Conservation (phyloP, 2,329 filamentous ascomycete genomes). For the Fusarium avenaceum region DNA sequence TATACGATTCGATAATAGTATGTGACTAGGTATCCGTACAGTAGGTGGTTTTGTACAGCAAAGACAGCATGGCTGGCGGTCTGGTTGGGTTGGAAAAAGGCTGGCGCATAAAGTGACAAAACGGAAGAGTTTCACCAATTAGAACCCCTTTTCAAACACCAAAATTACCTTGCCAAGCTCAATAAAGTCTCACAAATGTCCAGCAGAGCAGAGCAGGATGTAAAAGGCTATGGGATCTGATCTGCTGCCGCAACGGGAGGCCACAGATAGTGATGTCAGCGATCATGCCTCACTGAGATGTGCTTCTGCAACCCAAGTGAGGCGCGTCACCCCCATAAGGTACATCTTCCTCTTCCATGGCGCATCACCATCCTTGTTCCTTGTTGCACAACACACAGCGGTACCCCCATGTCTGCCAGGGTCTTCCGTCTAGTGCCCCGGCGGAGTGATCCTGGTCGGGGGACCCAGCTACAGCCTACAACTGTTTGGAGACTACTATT, state of each 20-base stretch:
- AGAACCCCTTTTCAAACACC: conserved; percentile 8
- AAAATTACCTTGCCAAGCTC: conserved; percentile 17
- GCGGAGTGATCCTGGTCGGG: conserved; percentile 30
- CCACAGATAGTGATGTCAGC: conserved; percentile 46
- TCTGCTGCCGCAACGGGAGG: neutral
- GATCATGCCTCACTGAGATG: conserved; percentile 33
- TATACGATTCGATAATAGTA: conserved; percentile 2
- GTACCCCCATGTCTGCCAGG: conserved; percentile 43
- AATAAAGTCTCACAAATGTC: conserved; percentile 6
- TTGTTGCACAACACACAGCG: conserved; percentile 29
- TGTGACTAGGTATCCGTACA: neutral
- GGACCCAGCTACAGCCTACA: conserved; percentile 20
- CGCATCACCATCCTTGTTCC: conserved; percentile 9
- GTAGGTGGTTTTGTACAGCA: conserved; percentile 6
- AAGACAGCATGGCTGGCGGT: conserved; percentile 21
- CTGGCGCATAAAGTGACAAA: conserved; percentile 27
- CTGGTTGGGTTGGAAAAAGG: conserved; percentile 8
- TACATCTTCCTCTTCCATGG: conserved; percentile 15
- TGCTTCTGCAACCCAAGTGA: conserved; percentile 29
- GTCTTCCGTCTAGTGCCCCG: conserved; percentile 34
- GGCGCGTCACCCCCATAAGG: conserved; percentile 25
- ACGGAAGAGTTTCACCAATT: conserved; percentile 28
- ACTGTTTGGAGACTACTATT: conserved; percentile 20
- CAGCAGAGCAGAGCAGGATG: conserved; percentile 3
- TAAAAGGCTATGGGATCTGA: conserved; percentile 6